Base-by-base conservation (phyloP, 2,329 filamentous ascomycete genomes). In the Alternaria longipes region DNA sequence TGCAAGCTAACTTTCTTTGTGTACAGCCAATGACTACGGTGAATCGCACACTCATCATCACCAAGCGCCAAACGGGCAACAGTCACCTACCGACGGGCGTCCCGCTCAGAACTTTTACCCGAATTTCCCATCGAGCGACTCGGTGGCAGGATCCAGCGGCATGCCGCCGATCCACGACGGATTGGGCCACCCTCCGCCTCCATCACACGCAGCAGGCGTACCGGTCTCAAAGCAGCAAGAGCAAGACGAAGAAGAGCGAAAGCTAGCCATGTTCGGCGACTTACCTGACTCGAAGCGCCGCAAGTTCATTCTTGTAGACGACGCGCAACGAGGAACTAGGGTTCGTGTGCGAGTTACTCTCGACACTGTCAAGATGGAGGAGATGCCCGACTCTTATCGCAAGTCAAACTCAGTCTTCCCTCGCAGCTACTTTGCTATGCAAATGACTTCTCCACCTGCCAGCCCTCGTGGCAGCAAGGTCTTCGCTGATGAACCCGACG, bases 241-340 rank as follows among this genome's bases (percentile, higher is more conserved):
- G 54, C 80, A 86, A 67, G 83, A 86, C 60, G 83, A 85, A 63
- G 84, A 89, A 71, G 86, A 87, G 63, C 76, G 78, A 82, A 90
- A 84, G 54, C 86, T 89, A 16, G 88, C 89, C 50, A 87, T 97
- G 45, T 97, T 97, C 78, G 92, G 93, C 50, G 91, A 95, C 67
- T 86, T 97, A 54, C 93, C 94, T 1, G 93, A 95, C 73, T 89
- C 90, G 54, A 97, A 97, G 82, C 92, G 93, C 74, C 91, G 94
- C 76, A 98, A 97, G 80, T 98, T 98, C 79, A 97, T 98, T 69
- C 87, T 98, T 9, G 93, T 98, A 28, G 94, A 97, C 68, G 94
- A 98, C 78, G 89, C 88, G 54, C 91, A 93, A 55, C 74, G 75
- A 18, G 91, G 90, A 54, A 90, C 88, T 52, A 88, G 93, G 42